Percentiles rank a stretch among this genome's conserved stretches.
phyloP scores from a whole-genome alignment of 73 alveolate genomes.

The Effrenium voratum region DNA sequence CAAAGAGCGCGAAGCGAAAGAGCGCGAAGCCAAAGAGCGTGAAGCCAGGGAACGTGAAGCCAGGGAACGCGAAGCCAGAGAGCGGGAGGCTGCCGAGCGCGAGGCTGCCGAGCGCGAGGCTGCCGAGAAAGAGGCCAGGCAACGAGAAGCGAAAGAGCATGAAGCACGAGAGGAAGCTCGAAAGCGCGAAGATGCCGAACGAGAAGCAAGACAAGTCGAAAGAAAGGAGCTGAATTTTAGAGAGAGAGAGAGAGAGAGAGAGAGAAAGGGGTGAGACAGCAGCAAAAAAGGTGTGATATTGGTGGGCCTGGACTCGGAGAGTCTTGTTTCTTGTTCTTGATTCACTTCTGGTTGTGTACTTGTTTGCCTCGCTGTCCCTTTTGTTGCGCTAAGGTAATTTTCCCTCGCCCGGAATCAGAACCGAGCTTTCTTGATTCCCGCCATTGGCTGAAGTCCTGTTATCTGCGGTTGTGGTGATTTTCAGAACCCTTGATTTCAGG shows the following conservation, averaged over 20 bases:
- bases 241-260: not conserved
- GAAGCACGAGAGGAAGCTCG: not conserved
- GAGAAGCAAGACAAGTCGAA: not conserved
- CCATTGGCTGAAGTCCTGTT: too few species aligned
- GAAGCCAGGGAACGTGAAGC: slow-evolving; percentile 25
- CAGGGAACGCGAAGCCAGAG: not conserved
- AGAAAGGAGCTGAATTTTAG: not conserved
- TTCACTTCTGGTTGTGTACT: too few species aligned
- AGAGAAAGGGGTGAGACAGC: not conserved
- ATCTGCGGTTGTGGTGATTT: too few species aligned
- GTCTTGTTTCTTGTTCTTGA: too few species aligned
- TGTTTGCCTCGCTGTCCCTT: too few species aligned
- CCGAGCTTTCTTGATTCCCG: too few species aligned
- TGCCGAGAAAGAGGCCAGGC: not conserved
- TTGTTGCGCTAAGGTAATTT: too few species aligned
- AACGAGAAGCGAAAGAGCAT: slow-evolving; percentile 26
- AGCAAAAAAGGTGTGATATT: not conserved
- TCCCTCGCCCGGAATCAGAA: too few species aligned
- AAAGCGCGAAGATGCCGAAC: not conserved
- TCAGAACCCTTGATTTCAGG: too few species aligned
- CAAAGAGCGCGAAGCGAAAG: slow-evolving; percentile 28
- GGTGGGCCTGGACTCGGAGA: too few species aligned
- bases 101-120: slow-evolving; percentile 8
- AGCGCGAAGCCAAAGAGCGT: slow-evolving; percentile 12
- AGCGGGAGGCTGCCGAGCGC: slow-evolving; percentile 13